A percentile compares a stretch with the other conserved stretches of the same genome.
Evolutionary conservation across 768 basidiomycete species (phyloP).

Genomic region (Pleurotus citrinopileatus): DNA sequence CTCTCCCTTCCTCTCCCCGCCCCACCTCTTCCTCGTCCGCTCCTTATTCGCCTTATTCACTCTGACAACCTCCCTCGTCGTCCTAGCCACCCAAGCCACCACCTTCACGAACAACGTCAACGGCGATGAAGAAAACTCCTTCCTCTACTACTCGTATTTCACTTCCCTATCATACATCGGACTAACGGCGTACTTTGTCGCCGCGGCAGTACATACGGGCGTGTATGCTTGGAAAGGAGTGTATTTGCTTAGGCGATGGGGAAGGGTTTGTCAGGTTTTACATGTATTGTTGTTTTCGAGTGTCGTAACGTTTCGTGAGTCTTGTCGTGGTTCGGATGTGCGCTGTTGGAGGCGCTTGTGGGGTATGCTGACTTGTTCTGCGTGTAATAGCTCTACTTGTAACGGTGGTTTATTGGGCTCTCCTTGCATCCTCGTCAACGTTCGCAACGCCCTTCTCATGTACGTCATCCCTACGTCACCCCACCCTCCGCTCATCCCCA

Average conservation of each 20-base stretch:
- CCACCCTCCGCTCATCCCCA: not conserved
- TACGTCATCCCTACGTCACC: conserved; percentile 32
- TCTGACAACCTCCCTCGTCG: conserved; percentile 36
- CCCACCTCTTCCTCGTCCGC: conserved; percentile 40
- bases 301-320: conserved; percentile 56
- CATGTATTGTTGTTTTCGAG: conserved; percentile 55
- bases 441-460: conserved; percentile 37
- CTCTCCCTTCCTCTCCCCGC: conserved; percentile 42
- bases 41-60: conserved; percentile 50
- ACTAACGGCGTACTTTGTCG: conserved; percentile 59
- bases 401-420: conserved; percentile 60
- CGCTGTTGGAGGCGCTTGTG: no score
- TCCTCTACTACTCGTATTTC: conserved; percentile 56
- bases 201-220: conserved; percentile 50
- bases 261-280: conserved; percentile 47
- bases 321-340: not conserved
- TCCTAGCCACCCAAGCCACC: conserved; percentile 32
- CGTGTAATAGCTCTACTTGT: conserved; percentile 54
- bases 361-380: not conserved
- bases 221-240: conserved; percentile 34
- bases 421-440: conserved; percentile 41
- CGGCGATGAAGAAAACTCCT: conserved; percentile 13
- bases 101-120: conserved; percentile 25
- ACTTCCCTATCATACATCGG: conserved; percentile 64
- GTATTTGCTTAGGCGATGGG: conserved; percentile 64